Conservation (phyloP, 169 alveolate species). For the Eimeria acervulina region DNA sequence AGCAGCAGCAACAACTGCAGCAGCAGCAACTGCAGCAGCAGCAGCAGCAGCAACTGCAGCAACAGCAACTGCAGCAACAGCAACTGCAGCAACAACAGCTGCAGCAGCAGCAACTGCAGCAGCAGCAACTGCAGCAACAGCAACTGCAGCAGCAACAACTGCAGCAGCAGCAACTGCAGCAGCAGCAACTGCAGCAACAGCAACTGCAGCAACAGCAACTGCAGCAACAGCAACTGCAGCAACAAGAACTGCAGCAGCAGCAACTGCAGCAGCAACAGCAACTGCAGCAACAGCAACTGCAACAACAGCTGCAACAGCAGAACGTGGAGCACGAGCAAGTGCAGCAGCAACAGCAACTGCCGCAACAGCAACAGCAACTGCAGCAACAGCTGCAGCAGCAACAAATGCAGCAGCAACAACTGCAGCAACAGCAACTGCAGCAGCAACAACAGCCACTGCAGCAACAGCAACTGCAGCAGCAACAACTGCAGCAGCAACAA, state of each 20-base stretch:
- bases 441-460: no score
- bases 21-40: not conserved
- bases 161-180: no score
- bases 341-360: not conserved
- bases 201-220: not conserved
- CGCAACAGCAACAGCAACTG: not conserved
- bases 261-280: no score
- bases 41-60: not conserved
- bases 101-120: not conserved
- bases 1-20: no score
- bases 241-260: no score
- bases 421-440: no score
- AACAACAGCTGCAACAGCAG: constrained; percentile 1
- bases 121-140: no score
- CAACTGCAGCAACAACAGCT: not conserved
- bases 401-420: no score
- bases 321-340: not conserved
- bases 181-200: no score
- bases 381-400: not conserved
- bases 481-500: not conserved
- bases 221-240: not conserved
- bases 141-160: no score
- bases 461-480: not conserved
- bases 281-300: not conserved
- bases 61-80: constrained; percentile 13